Evolutionary conservation across 2,329 filamentous ascomycete genomes (phyloP), one percentile per base, ranked within the genome.

Genomic region (Exophiala lecanii-corni): DNA sequence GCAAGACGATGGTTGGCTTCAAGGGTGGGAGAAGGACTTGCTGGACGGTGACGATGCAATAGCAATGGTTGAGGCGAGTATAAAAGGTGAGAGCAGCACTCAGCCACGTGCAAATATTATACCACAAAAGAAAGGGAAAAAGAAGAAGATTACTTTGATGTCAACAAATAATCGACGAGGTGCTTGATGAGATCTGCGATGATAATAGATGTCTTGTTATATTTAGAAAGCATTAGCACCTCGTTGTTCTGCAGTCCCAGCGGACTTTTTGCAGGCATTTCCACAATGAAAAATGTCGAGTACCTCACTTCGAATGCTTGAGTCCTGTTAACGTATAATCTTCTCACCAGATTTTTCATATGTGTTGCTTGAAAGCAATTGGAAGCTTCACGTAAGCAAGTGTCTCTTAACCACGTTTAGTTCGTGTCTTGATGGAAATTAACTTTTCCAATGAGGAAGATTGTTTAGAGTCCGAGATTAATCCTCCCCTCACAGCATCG

Each of bases 1-100:
- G 41, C 57, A 64, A 5, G 79, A 89, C 49, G 89, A 96, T 60
- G 91, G 89, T 0, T 96, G 89, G 89, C 69, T 91, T 12, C 82
- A 86, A 55, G 87, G 82, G 2, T 86, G 82, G 82, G 86, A 94
- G 57, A 81, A 84, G 44, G 79, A 95, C 43, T 61, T 94, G 12
- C 70, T 80, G 10, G 74, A 78, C 2, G 83, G 88, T 42, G 70
- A 78, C 37, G 71, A 76, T 40, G 64, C 77, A 35, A 63, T 77
- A 10, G 72, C 72, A 3, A 70, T 73, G 44, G 69, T 72, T 5
- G 69, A 72, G 45, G 60, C 57, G 19, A 57, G 58, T 40, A 58
- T 45, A 36, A 45, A 50, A 30, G 55, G 47, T 39, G 50, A 52
- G 39, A 43, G 56, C 43, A 21, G 58, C 56, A 44, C 56, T 56